Evolutionary conservation across 73 alveolate species (phyloP), one percentile per base, ranked within the genome.

Genomic region (Effrenium voratum): DNA sequence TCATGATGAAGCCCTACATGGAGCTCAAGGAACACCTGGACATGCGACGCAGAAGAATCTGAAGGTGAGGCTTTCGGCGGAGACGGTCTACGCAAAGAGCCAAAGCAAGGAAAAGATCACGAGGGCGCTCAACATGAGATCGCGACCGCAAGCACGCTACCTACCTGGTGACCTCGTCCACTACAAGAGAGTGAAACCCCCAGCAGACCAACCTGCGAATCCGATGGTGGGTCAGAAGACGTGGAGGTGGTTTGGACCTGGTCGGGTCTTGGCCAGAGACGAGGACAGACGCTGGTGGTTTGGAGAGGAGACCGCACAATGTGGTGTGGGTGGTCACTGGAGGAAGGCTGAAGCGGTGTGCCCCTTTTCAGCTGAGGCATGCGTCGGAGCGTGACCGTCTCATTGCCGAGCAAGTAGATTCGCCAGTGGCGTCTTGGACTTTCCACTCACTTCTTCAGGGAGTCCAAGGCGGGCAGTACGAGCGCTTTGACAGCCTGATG

Each of bases 241-340:
- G 50, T 82, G 38, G 0, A 4, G n/a, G 72, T 86, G 57, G 63
- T 86, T 41, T 43, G 94, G 94, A 2, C 94, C 94, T 0, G 82
- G 52, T 1, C 5, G 94, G 2, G 83, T 86, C 38, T 26, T 86
- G 4, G 94, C 94, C 57, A 57, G 94, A 86, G 36, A 86, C 94
- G 0, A 36, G 68, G 36, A n/a, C 10, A 2, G 83, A 41, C 0
- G 5, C 34, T 0, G 41, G 5, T 16, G 63, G 43, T 26, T 32
- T 5, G 5, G n/a, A 38, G 6, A 44, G 68, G 12, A 57, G 49
- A 5, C 83, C 94, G 0, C 22, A 38, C 1, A 6, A 41, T 0
- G 77, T 86, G 4, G 66, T 60, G 6, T 86, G 94, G 94, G 49
- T 46, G 68, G 36, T 63, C 0, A 63, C 70, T 16, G 45, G 24